phyloP scores from a whole-genome alignment of 345 rosid species.

The Passiflora organensis region DNA sequence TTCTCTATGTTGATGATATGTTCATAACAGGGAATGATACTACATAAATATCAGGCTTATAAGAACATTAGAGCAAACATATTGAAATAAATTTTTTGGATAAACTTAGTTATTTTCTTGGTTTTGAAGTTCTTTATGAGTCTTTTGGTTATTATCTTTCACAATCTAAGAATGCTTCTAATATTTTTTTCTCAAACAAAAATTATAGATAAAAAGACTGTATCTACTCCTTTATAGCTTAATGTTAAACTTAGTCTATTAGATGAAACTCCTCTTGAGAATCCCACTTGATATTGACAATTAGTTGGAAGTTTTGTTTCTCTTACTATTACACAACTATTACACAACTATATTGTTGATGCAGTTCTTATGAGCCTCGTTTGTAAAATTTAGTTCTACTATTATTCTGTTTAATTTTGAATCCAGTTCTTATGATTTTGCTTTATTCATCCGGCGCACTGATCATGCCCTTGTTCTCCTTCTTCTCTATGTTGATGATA shows the following conservation, averaged over 20 bases:
- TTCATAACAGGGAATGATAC: neutral
- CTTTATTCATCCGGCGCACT: neutral
- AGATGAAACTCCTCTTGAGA: no score
- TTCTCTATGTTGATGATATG: constrained; percentile 4
- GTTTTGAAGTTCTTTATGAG: constrained; percentile 2
- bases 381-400: no score
- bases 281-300: no score
- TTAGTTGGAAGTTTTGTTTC: no score
- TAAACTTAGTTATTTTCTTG: neutral
- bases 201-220: no score
- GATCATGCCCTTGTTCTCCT: neutral
- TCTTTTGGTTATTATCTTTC: neutral
- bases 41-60: neutral
- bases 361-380: neutral
- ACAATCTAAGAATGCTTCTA: constrained; percentile 1
- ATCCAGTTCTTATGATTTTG: neutral
- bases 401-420: no score
- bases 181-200: no score
- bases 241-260: no score
- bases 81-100: neutral
- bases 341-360: neutral
- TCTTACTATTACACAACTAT: no score
- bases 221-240: no score
- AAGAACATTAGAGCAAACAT: neutral
- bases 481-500: neutral